Base-by-base conservation (phyloP, 208 protist genomes). In the Strigomonas galati region DNA sequence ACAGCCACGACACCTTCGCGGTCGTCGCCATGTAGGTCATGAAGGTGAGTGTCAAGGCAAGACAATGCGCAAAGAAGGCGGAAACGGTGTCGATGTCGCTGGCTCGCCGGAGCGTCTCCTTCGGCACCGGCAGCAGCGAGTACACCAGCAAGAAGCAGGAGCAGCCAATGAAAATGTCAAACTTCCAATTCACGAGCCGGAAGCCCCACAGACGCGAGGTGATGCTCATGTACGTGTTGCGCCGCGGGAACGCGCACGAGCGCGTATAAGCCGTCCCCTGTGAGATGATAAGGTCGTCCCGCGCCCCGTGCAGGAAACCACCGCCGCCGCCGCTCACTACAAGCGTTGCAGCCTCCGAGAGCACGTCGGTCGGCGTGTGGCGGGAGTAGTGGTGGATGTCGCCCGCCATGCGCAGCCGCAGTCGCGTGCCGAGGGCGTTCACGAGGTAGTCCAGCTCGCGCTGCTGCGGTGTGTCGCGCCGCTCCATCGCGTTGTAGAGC, bases 331-430 rank as follows among this genome's bases (percentile, higher is more conserved):
- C 88, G 53, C 82, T 87, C n/a, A 94, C 88, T 19, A 94, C 70
- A 19, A 94, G 73, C 52, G 69, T 84, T 14, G 85, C 67, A 6
- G 84, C 78, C 76, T 87, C 77, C 10, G 83, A 87, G 0, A 72
- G 53, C 21, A 78, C 67, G 51, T 85, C 68, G 17, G 46, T 49
- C 1, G 89, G 89, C 2, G 70, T 74, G 58, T 92, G 84, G 35
- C 90, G 87, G 32, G 85, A 89, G 82, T 96, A 94, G 80, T 93
- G 55, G 74, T 94, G 90, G 64, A 96, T 84, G 65, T 96, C 90
- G n/a, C 87, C 90, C 15, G 79, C 76, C 2, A 92, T 26, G 21
- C 84, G 81, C 52, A 94, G 46, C 7, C 84, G 75, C 30, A 92
- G 73, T 1, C 85, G 79, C 35, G 85, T 87, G 56, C 87, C 90